These are phyloP conservation scores for Cutaneotrichosporon curvatum DNA, from an alignment of 1,284 basidiomycete species.

Conservation along the genomic window DNA sequence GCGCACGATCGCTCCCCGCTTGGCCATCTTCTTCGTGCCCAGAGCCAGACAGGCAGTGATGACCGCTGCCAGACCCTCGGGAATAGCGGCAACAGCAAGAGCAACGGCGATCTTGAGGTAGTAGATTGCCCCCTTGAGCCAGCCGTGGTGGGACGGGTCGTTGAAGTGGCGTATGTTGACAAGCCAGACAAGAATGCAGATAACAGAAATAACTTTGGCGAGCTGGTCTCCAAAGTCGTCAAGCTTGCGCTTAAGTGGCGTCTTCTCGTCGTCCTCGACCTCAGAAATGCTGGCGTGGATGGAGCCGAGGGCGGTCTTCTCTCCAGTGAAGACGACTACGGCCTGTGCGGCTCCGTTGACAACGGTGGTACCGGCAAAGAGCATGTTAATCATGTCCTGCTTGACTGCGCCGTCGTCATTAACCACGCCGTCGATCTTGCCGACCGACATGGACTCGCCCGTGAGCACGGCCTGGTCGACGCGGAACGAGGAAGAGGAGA, in stretches of 20 bases:
- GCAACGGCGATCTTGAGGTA: constrained; percentile 98
- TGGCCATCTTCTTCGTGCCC: constrained; percentile 95
- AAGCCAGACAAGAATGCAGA: constrained; percentile 91
- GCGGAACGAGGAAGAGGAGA: constrained; percentile 76
- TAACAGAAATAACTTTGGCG: constrained; percentile 90
- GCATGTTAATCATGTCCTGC: constrained; percentile 91
- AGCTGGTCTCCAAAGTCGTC: constrained; percentile 95
- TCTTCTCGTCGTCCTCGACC: constrained; percentile 65
- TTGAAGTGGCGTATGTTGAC: constrained; percentile 90
- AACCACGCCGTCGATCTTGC: constrained; percentile 65
- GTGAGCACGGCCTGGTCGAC: constrained; percentile 92
- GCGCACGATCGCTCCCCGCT: constrained; percentile 91
- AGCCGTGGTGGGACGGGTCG: constrained; percentile 83
- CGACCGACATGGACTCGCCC: constrained; percentile 81
- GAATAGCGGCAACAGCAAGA: constrained; percentile 89
- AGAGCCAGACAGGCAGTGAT: constrained; percentile 94
- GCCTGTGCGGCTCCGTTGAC: constrained; percentile 82
- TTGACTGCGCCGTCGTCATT: constrained; percentile 72
- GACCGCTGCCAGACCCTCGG: constrained; percentile 89
- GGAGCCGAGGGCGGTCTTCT: constrained; percentile 82
- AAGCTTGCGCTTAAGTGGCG: constrained; percentile 86
- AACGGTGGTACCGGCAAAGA: constrained; percentile 89
- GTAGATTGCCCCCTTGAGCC: constrained; percentile 84
- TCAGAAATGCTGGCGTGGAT: constrained; percentile 80
- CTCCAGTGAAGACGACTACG: constrained; percentile 76